Base-by-base conservation (phyloP, 345 rosid genomes). In the Salix koriyanagi region DNA sequence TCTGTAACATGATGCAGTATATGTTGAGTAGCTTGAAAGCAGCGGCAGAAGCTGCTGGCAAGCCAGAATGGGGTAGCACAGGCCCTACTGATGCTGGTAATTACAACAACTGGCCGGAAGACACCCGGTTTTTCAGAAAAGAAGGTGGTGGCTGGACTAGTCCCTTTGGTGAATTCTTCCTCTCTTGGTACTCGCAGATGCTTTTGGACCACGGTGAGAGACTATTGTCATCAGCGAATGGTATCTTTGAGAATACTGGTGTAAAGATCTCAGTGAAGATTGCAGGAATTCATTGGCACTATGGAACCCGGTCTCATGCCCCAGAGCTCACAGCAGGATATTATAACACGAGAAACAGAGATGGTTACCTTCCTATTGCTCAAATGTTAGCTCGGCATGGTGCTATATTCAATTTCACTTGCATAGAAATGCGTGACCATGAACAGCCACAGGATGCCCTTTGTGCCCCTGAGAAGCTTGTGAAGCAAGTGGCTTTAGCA, bases 231-330 rank as follows among this genome's bases (percentile, higher is more conserved):
- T 89, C 94, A 10, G 90, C 98, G 54, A 86, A 85, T 75, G 76
- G 91, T 1, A 70, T 84, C 46, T 96, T 89, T 2, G 86, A 89
- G 50, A 76, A 75, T 50, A 76, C 80, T 0, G 89, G 87, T 0
- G 91, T 85, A 23, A 96, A 96, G 83, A 90, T 96, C 70, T 96
- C 99, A 0, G 97, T 91, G 5, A 96, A 96, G 81, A 44, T 96
- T 75, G 97, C 98, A 14, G 99, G 99, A 62, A 96, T 96, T 75
- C 99, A 96, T 76, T 96, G 99, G 98, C 99, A 96, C 73, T 96
- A 91, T 2, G 99, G 99, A n/a, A 85, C 85, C 9, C 85, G 98
- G 26, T 96, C 98, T 23, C 99, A 96, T 65, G 97, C 99, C 46
- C 96, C 99, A 28, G 99, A 96, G 83, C 99, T 96, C 72, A 96